Evolutionary conservation across 225 moss, liverwort and hornwort species (phyloP), one percentile per base, ranked within the genome.

Genomic region (Ulota crispa): DNA sequence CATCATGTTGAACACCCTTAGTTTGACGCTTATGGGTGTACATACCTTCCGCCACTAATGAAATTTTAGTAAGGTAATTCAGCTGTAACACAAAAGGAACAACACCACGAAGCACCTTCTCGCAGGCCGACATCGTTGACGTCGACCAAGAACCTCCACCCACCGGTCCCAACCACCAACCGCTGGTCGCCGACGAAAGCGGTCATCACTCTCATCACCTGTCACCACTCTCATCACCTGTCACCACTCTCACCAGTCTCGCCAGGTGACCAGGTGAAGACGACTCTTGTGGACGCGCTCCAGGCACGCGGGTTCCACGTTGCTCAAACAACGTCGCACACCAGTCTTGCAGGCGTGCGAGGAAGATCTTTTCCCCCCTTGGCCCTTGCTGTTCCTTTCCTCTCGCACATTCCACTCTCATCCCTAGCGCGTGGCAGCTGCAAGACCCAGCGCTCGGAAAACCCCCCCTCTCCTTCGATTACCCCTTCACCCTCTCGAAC

Each of bases 351-450:
- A 45, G 45, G 24, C 66, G 16, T 10, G 52, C 10, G 6, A 64
- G 3, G 23, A 11, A 47, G 24, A 53, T 18, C 50, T 65, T 66
- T 77, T 26, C 53, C 7, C 36, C 6, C 7, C 2, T n/a, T n/a
- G n/a, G n/a, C 26, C 16, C 13, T n/a, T 3, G 53, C 24, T 20
- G 37, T 21, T 27, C 54, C 68, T 42, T 30, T 5, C 41, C 8
- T 42, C 30, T 70, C 45, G 0, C 79, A 12, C 55, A 28, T 67
- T 67, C 68, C 78, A 39, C 78, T 39, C 28, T 39, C 68, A 21
- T 39, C 37, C 56, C 37, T 1, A 21, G 78, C 78, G 78, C 78
- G 68, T 78, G 78, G 68, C 78, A 55, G 3, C 26, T 12, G 28
- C 41, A 15, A 78, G 68, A 78, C 68, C 70, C 14, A 19, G 50